Percentiles rank a stretch among this genome's conserved stretches.
Evolutionary conservation across 805 yeast genomes (phyloP).

Genomic region (Spathaspora sp.): DNA sequence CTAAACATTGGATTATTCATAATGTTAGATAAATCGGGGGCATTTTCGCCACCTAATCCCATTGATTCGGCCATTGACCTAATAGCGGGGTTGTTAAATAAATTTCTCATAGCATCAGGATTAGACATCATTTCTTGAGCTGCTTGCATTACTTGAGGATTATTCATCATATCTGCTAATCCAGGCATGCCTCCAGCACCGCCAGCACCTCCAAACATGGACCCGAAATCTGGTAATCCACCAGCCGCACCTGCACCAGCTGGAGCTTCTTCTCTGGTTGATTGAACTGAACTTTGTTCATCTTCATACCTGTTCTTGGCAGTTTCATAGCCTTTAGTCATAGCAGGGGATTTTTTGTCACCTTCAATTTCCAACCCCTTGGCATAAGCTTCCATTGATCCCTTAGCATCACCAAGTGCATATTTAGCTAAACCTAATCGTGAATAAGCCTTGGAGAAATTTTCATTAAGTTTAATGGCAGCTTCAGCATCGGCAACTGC

Average conservation of each 20-base stretch:
- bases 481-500: slow-evolving; percentile 82
- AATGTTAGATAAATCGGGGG: slow-evolving; percentile 62
- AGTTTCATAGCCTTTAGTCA: slow-evolving; percentile 90
- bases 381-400: slow-evolving; percentile 86
- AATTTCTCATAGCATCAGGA: slow-evolving; percentile 68
- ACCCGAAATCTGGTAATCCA: slow-evolving; percentile 77
- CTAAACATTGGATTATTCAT: slow-evolving; percentile 79
- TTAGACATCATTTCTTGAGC: slow-evolving; percentile 86
- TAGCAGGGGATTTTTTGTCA: slow-evolving; percentile 75
- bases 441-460: slow-evolving; percentile 89
- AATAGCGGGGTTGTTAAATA: slow-evolving; percentile 78
- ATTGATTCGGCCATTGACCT: slow-evolving; percentile 80
- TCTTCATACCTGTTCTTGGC: slow-evolving; percentile 86
- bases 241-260: slow-evolving; percentile 37
- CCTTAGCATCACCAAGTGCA: slow-evolving; percentile 91
- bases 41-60: slow-evolving; percentile 60
- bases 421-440: slow-evolving; percentile 91
- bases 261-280: slow-evolving; percentile 23
- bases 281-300: slow-evolving; percentile 44
- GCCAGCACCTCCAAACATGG: slow-evolving; percentile 48
- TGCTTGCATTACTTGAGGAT: slow-evolving; percentile 90
- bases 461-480: slow-evolving; percentile 75
- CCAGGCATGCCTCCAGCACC: slow-evolving; percentile 72
- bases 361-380: slow-evolving; percentile 87
- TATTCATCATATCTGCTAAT: slow-evolving; percentile 68